Evolutionary conservation across 1,139 yeast species (phyloP), one percentile per base, ranked within the genome.

Genomic region (Geotrichum australiense): DNA sequence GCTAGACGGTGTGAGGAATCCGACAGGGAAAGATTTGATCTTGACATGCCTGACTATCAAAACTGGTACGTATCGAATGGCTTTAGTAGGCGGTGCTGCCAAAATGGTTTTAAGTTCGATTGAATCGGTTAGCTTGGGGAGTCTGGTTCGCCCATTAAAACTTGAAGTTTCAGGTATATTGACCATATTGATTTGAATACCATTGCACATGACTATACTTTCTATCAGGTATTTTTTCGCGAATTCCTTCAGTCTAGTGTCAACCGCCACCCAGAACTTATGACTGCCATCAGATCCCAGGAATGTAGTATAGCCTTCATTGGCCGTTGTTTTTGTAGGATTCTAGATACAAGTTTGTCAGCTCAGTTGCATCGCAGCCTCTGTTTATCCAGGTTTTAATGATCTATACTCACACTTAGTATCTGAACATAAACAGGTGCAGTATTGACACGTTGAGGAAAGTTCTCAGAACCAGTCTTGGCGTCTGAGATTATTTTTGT

Each of bases 321-420:
- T 41, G 7, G 18, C 12, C 12, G 12, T 31, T 4, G 40, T 41
- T 4, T 24, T 24, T 20, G 18, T 22, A 7, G 43, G 43, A 24
- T 25, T 25, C 43, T 41, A n/a, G n/a, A n/a, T n/a, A n/a, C n/a
- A n/a, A n/a, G n/a, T n/a, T n/a, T n/a, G n/a, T n/a, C n/a, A n/a
- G 18, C 14, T n/a, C 4, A 10, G 20, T 8, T 5, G 5, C 6
- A 14, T 5, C 21, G 18, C n/a, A 15, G 12, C 12, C 12, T 24
- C 20, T 28, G 34, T 32, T 25, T 21, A 14, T 24, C 14, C 8
- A 16, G 29, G 18, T n/a, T 11, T 3, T 19, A 4, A 18, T 22
- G n/a, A 12, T 14, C n/a, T n/a, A n/a, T 15, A 31, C 43, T 35
- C 20, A 41, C 43, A 24, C 43, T 41, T 16, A 41, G 23, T n/a